Evolutionary conservation across 192 early-diverging fungal genomes (phyloP), one percentile per base, ranked within the genome.

Genomic region (Dissophora globulifera): DNA sequence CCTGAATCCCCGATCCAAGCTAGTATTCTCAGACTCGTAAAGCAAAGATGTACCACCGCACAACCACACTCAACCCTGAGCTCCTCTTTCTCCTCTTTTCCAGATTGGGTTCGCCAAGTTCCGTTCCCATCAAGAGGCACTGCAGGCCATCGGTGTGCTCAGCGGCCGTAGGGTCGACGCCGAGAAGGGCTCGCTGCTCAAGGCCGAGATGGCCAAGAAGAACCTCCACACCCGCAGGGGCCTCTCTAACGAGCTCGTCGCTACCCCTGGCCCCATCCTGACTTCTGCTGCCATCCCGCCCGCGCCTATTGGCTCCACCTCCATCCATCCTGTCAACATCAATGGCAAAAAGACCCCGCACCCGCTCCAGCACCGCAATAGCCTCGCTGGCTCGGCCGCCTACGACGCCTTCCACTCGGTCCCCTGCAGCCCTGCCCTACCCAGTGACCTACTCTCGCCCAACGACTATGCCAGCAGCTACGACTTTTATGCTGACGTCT

Each of bases 91-190:
- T 45, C 10, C 31, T 33, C 29, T 68, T 42, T 49, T 31, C 50
- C 71, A 96, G 94, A 98, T 99, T 86, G 98, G 98, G 17, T 99
- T 99, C 71, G 98, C 95, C 58, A 96, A 98, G 78, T 98, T 99
- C 78, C 90, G 93, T 67, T 89, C 96, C 33, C 88, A 93, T 17
- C 70, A 89, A 31, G 96, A 98, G 52, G 98, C 98, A 1, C 80
- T 95, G 27, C 90, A 95, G 69, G 98, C 98, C 4, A 84, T 95
- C 49, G 94, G 96, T 64, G 82, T 94, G 25, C 86, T 99, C 53
- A 93, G 87, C n/a, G 97, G 97, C 1, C 86, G 93, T 60, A 94
- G 92, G 65, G 90, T 97, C 26, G 96, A 97, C 75, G 90, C 92
- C 10, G 94, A 97, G 60, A 87, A 88, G 47, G 93, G 93, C 67